Conservation (phyloP, 176 grass and related monocot species). For the Microstegium vimineum region DNA sequence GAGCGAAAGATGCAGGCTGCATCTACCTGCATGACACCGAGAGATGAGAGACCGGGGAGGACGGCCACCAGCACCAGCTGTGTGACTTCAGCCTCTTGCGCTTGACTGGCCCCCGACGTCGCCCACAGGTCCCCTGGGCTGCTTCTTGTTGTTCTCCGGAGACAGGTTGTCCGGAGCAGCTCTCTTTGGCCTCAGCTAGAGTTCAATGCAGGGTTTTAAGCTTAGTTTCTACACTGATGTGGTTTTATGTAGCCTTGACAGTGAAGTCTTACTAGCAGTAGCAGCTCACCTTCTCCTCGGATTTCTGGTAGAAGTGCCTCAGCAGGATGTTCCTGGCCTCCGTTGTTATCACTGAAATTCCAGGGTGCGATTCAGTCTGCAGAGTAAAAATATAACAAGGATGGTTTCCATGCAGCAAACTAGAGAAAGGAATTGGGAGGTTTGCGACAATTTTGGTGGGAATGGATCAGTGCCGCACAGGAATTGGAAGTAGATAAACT, state of each 20-base stretch:
- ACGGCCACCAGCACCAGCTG: background rate
- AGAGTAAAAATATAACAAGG: background rate
- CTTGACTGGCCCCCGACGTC: slow-evolving; percentile 37
- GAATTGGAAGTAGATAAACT: background rate
- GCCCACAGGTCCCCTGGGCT: slow-evolving; percentile 30
- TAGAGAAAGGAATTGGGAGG: background rate
- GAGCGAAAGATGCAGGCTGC: background rate
- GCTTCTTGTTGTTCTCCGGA: slow-evolving; percentile 56
- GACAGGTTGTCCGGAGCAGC: slow-evolving; percentile 51
- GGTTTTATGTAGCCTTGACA: background rate
- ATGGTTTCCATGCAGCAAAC: background rate
- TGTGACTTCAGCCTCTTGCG: slow-evolving; percentile 1
- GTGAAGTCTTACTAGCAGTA: background rate
- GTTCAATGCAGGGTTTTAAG: background rate
- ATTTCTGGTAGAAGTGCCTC: slow-evolving; percentile 74
- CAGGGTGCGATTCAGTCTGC: background rate
- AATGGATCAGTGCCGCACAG: background rate
- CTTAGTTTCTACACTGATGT: background rate
- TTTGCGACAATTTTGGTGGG: background rate
- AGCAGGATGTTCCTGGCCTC: slow-evolving; percentile 79
- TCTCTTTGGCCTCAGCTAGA: slow-evolving; percentile 78
- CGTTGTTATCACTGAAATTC: slow-evolving; percentile 68
- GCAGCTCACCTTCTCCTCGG: slow-evolving; percentile 68
- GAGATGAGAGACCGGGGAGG: background rate
- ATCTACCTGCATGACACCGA: background rate